These are phyloP conservation scores for Aspergillus neoniger DNA, from an alignment of 2,329 filamentous ascomycete species.

Conservation along the genomic window DNA sequence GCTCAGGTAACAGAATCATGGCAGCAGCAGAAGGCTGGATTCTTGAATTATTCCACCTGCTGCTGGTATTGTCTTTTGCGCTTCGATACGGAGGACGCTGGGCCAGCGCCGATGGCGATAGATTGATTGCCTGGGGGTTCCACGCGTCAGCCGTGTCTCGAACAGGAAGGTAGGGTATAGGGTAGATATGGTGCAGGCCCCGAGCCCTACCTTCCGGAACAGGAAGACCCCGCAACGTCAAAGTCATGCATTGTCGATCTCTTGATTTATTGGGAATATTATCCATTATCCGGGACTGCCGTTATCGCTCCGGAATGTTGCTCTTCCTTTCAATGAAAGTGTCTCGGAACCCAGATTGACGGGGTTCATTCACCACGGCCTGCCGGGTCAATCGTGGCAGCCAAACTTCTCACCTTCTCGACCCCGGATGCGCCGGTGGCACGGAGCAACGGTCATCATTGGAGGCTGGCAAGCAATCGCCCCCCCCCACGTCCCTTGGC, in stretches of 20 bases:
- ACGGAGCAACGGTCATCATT: conserved; percentile 2
- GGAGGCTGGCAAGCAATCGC: neutral
- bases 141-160: conserved; percentile 27
- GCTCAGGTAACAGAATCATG: conserved; percentile 22
- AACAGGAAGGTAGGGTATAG: conserved; percentile 34
- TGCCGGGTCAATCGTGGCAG: neutral
- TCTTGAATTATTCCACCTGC: neutral
- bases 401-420: neutral
- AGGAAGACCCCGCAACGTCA: conserved; percentile 6
- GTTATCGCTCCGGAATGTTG: neutral
- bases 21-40: conserved; percentile 16
- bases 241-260: conserved; percentile 3
- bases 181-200: conserved; percentile 15
- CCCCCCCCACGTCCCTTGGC: neutral
- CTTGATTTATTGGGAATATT: neutral
- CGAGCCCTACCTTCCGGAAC: conserved; percentile 23
- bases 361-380: too few relatives aligned
- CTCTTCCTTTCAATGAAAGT: too few relatives aligned
- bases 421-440: conserved; percentile 3
- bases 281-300: neutral
- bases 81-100: neutral
- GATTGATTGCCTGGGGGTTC: conserved; percentile 10
- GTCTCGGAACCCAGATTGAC: too few relatives aligned
- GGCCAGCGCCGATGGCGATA: conserved; percentile 1
- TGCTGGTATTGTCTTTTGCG: neutral